Conservation (phyloP, 495 filamentous ascomycete species). For the Barbatosphaeria neglecta region DNA sequence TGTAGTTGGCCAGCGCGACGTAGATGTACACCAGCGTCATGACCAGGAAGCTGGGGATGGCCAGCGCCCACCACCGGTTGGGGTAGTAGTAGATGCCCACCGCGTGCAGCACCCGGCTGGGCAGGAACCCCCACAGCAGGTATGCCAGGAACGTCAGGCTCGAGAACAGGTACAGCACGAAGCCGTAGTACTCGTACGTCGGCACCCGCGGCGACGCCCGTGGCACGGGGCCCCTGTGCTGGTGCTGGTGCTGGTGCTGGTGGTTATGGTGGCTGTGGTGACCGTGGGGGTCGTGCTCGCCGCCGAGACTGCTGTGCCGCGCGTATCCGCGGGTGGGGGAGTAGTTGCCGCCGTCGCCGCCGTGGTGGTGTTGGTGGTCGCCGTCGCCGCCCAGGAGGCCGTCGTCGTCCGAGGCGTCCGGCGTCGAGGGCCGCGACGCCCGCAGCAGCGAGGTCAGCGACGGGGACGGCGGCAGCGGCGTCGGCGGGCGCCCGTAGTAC, state of each 20-base stretch:
- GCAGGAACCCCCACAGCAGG: conserved; percentile 87
- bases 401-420: conserved; percentile 81
- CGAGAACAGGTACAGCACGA: conserved; percentile 83
- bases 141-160: conserved; percentile 77
- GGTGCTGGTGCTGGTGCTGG: conserved; percentile 28
- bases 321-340: too few species aligned
- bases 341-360: neutral
- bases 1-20: conserved; percentile 83
- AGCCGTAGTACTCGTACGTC: conserved; percentile 98
- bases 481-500: conserved; percentile 80
- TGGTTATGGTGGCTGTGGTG: conserved; percentile 11
- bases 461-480: conserved; percentile 84
- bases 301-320: neutral
- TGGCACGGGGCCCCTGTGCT: conserved; percentile 60
- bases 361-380: neutral
- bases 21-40: conserved; percentile 88
- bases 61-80: conserved; percentile 92
- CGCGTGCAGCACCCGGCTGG: conserved; percentile 81
- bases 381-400: neutral
- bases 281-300: neutral
- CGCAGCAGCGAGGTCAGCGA: conserved; percentile 92
- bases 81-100: conserved; percentile 95
- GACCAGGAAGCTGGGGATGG: conserved; percentile 80
- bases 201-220: conserved; percentile 86
- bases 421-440: conserved; percentile 81